phyloP scores from a whole-genome alignment of 768 basidiomycete species.

The Pholiota conissans region DNA sequence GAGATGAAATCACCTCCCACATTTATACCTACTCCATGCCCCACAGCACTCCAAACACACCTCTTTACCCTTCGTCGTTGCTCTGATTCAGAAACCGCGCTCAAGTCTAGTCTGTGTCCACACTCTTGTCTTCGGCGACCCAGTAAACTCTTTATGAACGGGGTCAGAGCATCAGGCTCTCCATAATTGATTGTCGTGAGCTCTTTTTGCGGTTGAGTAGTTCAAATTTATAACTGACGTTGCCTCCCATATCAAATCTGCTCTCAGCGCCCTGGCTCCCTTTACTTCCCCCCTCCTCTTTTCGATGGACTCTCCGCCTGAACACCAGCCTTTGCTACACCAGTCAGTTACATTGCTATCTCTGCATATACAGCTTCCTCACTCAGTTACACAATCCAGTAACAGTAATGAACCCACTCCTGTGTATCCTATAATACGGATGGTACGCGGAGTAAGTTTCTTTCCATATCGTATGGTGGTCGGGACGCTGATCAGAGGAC shows the following conservation, averaged over 20 bases:
- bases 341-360: conserved; percentile 29
- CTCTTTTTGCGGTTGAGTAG: neutral
- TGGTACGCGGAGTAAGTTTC: neutral
- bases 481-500: neutral
- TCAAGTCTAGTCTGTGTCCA: neutral
- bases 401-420: neutral
- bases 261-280: neutral
- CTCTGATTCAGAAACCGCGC: too few species aligned
- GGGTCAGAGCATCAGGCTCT: neutral
- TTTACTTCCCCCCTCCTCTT: conserved; percentile 2
- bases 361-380: neutral
- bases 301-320: conserved; percentile 41
- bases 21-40: conserved; percentile 3
- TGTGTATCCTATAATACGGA: conserved; percentile 7
- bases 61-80: too few species aligned
- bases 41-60: neutral
- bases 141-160: neutral
- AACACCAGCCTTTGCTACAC: conserved; percentile 43
- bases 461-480: neutral
- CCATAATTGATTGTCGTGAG: neutral
- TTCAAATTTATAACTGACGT: neutral
- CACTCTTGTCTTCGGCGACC: neutral
- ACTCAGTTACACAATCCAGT: neutral
- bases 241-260: neutral
- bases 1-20: conserved; percentile 26